Evolutionary conservation across 2,329 filamentous ascomycete species (phyloP).

Genomic region (Apiospora marii): DNA sequence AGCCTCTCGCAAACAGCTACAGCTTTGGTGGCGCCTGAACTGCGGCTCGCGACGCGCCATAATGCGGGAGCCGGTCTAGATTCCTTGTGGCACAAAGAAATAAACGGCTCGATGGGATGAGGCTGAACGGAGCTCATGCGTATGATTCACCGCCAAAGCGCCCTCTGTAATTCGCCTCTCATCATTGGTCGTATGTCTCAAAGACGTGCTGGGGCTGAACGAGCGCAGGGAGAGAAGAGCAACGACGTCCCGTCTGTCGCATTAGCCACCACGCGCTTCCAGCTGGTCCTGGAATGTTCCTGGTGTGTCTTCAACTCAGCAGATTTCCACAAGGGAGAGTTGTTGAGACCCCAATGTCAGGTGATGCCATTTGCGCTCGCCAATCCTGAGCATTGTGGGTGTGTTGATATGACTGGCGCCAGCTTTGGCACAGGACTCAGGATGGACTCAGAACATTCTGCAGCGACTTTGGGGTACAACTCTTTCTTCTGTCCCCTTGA

Average conservation of each 20-base stretch:
- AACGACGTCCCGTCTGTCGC: too few species aligned
- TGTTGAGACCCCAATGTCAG: too few species aligned
- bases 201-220: too few species aligned
- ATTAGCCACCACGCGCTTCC: too few species aligned
- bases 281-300: too few species aligned
- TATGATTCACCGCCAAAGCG: not conserved
- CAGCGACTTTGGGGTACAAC: not conserved
- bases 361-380: too few species aligned
- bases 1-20: not conserved
- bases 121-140: not conserved
- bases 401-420: too few species aligned
- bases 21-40: not conserved
- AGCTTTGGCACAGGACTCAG: not conserved
- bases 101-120: not conserved
- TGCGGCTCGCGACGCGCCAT: not conserved
- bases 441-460: not conserved
- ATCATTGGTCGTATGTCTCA: not conserved
- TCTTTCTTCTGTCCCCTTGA: too few species aligned
- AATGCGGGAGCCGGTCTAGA: not conserved
- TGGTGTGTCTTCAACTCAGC: too few species aligned
- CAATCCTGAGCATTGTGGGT: too few species aligned
- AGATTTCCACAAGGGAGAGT: too few species aligned
- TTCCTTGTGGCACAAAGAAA: not conserved
- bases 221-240: too few species aligned
- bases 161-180: not conserved